A percentile compares a stretch with the other conserved stretches of the same genome.
These are phyloP conservation scores for Blakeslea trispora DNA, from an alignment of 371 early-diverging fungal genomes.

Conservation along the genomic window DNA sequence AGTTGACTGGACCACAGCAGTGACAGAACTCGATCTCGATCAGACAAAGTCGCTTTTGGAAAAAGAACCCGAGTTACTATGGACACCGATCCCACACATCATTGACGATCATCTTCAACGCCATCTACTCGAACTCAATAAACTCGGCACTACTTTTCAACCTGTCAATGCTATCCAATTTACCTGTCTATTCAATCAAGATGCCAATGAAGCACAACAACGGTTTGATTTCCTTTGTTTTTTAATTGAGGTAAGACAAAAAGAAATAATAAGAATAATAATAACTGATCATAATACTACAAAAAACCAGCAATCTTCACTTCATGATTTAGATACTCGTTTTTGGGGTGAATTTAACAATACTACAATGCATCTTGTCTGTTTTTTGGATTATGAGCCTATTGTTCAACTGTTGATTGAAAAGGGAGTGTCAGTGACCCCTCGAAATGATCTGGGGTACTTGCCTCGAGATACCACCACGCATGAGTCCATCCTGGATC, in stretches of 20 bases:
- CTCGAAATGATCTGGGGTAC: constrained; percentile 27
- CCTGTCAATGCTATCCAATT: constrained; percentile 31
- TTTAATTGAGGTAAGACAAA: constrained; percentile 31
- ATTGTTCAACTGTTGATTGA: constrained; percentile 14
- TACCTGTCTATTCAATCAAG: constrained; percentile 10
- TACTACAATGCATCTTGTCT: constrained; percentile 29
- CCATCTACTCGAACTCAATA: constrained; percentile 15
- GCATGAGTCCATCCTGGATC: not conserved
- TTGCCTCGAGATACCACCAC: constrained; percentile 20
- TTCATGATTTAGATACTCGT: constrained; percentile 35
- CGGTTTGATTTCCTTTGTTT: constrained; percentile 16
- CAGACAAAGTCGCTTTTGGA: constrained; percentile 20
- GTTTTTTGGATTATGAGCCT: constrained; percentile 17
- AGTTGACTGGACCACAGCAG: constrained; percentile 39
- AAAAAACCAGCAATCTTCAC: constrained; percentile 22
- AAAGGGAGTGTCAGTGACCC: constrained; percentile 23
- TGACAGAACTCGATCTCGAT: constrained; percentile 28
- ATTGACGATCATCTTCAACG: constrained; percentile 20
- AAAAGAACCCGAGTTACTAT: constrained; percentile 34
- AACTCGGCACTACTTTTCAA: constrained; percentile 28
- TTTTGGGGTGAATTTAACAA: constrained; percentile 35
- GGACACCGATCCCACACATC: constrained; percentile 30
- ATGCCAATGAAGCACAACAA: constrained; percentile 1
- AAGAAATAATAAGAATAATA: no score
- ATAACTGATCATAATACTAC: not conserved